These are phyloP conservation scores for Fusarium equiseti DNA, from an alignment of 2,329 filamentous ascomycete genomes.

Conservation along the genomic window DNA sequence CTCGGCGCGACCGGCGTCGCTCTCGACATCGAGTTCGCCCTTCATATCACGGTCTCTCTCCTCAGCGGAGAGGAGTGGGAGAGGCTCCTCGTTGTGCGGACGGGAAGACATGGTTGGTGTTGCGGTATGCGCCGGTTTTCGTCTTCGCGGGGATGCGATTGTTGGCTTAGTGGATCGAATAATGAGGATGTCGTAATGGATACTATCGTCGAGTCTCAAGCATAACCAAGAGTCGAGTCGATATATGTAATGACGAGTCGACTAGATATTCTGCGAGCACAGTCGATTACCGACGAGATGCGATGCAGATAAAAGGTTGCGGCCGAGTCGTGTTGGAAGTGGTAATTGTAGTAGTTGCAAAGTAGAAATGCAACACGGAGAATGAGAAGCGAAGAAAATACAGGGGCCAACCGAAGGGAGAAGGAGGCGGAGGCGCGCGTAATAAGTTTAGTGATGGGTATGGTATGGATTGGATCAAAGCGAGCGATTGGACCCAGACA, in stretches of 20 bases:
- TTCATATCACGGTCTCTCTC: conserved; percentile 50
- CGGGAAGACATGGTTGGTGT: conserved; percentile 51
- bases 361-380: conserved; percentile 39
- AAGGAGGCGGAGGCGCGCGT: conserved; percentile 32
- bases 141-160: conserved; percentile 21
- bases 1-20: conserved; percentile 47
- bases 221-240: conserved; percentile 22
- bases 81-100: conserved; percentile 50
- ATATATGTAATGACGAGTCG: conserved; percentile 11
- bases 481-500: conserved; percentile 38
- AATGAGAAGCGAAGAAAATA: conserved; percentile 43
- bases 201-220: conserved; percentile 19
- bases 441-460: conserved; percentile 24
- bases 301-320: conserved; percentile 20
- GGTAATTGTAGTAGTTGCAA: conserved; percentile 35
- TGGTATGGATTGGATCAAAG: conserved; percentile 24
- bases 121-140: conserved; percentile 31
- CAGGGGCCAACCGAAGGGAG: conserved; percentile 35
- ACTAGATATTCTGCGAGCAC: conserved; percentile 21
- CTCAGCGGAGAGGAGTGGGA: conserved; percentile 50
- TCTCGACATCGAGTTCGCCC: conserved; percentile 51
- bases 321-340: conserved; percentile 24
- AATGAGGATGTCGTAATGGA: conserved; percentile 4
- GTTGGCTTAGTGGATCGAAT: conserved; percentile 1
- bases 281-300: conserved; percentile 30